Conservation (phyloP, 176 grass and related monocot genomes). For the Leersia perrieri region DNA sequence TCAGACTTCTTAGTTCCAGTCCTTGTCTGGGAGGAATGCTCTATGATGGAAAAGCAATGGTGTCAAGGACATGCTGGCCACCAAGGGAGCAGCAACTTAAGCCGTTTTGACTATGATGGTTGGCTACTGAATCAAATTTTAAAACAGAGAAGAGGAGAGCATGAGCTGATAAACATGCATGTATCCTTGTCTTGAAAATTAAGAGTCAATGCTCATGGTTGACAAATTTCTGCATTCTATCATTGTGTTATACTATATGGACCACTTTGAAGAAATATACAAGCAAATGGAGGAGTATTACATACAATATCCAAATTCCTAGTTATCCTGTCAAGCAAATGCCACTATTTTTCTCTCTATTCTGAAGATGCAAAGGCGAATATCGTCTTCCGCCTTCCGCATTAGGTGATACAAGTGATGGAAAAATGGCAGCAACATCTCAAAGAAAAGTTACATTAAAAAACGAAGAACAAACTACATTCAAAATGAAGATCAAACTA, state of each 20-base stretch:
- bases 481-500: not conserved
- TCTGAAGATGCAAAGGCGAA: not conserved
- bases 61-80: not conserved
- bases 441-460: too few relatives aligned
- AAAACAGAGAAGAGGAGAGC: not conserved
- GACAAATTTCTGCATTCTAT: not conserved
- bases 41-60: not conserved
- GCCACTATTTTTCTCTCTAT: not conserved
- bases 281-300: not conserved
- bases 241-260: not conserved
- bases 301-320: not conserved
- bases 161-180: not conserved
- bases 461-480: not conserved
- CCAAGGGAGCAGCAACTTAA: not conserved
- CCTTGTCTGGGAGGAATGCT: not conserved
- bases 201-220: not conserved
- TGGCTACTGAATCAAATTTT: not conserved
- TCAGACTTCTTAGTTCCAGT: too few relatives aligned
- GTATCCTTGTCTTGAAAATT: not conserved
- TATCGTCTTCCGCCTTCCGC: slow-evolving; percentile 1
- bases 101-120: not conserved
- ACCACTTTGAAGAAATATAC: not conserved
- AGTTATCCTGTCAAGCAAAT: not conserved
- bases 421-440: not conserved
- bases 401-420: not conserved